phyloP scores from a whole-genome alignment of 345 rosid species.

The Camelina neglecta region DNA sequence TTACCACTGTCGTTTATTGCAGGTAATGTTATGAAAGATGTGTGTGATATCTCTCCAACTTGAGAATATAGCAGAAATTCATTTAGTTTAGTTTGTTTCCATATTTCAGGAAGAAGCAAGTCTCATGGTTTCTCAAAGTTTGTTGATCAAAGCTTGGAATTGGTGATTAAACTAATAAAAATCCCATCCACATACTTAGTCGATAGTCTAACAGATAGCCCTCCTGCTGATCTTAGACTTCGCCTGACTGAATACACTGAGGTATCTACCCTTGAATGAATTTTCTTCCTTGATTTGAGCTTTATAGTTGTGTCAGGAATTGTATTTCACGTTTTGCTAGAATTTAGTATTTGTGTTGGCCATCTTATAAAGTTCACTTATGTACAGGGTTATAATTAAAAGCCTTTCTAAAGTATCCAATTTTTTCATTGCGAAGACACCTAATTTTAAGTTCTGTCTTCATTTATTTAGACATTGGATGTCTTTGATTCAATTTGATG shows the following conservation, averaged over 20 bases:
- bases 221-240: slow-evolving; percentile 51
- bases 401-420: background rate
- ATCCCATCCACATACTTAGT: slow-evolving; percentile 43
- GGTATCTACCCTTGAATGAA: slow-evolving; percentile 49
- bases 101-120: slow-evolving; percentile 61
- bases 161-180: slow-evolving; percentile 50
- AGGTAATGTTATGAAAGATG: slow-evolving; percentile 53
- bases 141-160: slow-evolving; percentile 55
- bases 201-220: slow-evolving; percentile 48
- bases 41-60: slow-evolving; percentile 28
- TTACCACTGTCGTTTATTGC: slow-evolving; percentile 73
- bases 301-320: slow-evolving; percentile 30
- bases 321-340: slow-evolving; percentile 4
- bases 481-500: slow-evolving; percentile 5
- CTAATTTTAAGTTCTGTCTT: slow-evolving; percentile 13
- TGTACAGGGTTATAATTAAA: slow-evolving; percentile 6
- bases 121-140: slow-evolving; percentile 54
- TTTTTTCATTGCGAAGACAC: background rate
- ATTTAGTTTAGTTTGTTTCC: slow-evolving; percentile 15
- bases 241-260: slow-evolving; percentile 66
- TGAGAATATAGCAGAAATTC: background rate
- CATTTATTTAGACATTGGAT: slow-evolving; percentile 6
- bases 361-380: slow-evolving; percentile 2
- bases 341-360: background rate
- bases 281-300: slow-evolving; percentile 6